Evolutionary conservation across 345 rosid species (phyloP), one percentile per base, ranked within the genome.

Genomic region (Citrus trifoliata): DNA sequence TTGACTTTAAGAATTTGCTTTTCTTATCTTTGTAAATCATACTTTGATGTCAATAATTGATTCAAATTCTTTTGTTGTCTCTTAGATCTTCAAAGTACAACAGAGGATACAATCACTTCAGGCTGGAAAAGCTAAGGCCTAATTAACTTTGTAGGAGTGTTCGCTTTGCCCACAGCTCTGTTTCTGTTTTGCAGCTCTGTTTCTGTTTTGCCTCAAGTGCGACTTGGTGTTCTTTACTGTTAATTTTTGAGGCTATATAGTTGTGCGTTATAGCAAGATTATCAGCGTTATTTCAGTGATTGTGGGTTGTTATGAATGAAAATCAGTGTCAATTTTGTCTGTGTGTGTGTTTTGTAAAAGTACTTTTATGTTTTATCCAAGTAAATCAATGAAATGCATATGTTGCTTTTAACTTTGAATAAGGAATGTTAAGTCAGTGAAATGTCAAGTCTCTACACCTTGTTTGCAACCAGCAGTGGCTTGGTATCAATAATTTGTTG

Each of bases 91-190:
- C 59, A 94, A 96, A 89, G 48, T 94, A 72, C 97, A 96, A 68
- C 98, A 92, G 87, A 89, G 87, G 90, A 85, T 90, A 62, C 98
- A 94, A 83, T 85, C 98, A 80, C 87, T 88, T 59, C 98, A 94
- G 82, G 90, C 97, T 65, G 97, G 97, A 85, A 96, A 91, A 85
- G 92, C 91, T 32, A 92, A 91, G 89, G 92, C 97, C 69, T 92
- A 87, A 79, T 32, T 56, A 30, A 51, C 42, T 55, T 67, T 46
- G 10, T 42, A 42, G 67, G 25, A 12, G 61, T 30, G 61, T 63
- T 63, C 14, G 22, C 32, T 19, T 5, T 53, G 22, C 24, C 71
- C 53, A 13, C 27, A 22, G 64, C 66, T n/a, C 14, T 35, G 37
- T 71, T 24, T 12, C 60, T 25, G 9, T 56, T 30, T 19, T 1